Conservation (phyloP, 352 stramenopile genomes). For the Phytophthora ohioensis region DNA sequence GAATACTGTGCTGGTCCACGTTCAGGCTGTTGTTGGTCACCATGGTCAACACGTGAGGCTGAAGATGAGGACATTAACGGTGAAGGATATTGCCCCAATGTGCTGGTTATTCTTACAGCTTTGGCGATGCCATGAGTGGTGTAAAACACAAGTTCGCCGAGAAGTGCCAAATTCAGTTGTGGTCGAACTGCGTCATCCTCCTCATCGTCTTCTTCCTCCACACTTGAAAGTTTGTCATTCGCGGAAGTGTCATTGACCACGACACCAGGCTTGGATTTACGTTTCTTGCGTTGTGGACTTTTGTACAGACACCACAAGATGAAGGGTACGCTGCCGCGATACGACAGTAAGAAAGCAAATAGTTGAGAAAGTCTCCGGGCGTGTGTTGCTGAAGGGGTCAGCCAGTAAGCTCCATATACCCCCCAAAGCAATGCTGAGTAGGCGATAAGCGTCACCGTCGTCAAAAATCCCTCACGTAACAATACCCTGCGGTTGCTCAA, state of each 20-base stretch:
- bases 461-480: conserved; percentile 76
- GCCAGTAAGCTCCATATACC: conserved; percentile 73
- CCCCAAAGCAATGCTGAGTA: conserved; percentile 78
- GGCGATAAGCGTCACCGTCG: conserved; percentile 70
- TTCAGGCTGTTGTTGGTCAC: conserved; percentile 16
- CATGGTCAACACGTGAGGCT: conserved; percentile 3
- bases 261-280: conserved; percentile 29
- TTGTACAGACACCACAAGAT: conserved; percentile 83
- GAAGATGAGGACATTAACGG: conserved; percentile 5
- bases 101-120: conserved; percentile 50
- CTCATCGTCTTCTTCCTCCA: conserved; percentile 43
- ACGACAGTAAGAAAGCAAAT: conserved; percentile 78
- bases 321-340: conserved; percentile 74
- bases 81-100: conserved; percentile 29
- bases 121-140: conserved; percentile 81
- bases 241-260: conserved; percentile 30
- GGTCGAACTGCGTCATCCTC: conserved; percentile 70
- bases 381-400: conserved; percentile 40
- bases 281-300: conserved; percentile 28
- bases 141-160: conserved; percentile 82
- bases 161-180: conserved; percentile 82
- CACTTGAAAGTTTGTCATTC: not conserved
- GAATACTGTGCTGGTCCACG: conserved; percentile 34
- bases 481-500: conserved; percentile 64
- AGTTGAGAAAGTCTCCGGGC: conserved; percentile 57